phyloP scores from a whole-genome alignment of 139 green algal genomes.

The Tetradesmus lagerheimii region DNA sequence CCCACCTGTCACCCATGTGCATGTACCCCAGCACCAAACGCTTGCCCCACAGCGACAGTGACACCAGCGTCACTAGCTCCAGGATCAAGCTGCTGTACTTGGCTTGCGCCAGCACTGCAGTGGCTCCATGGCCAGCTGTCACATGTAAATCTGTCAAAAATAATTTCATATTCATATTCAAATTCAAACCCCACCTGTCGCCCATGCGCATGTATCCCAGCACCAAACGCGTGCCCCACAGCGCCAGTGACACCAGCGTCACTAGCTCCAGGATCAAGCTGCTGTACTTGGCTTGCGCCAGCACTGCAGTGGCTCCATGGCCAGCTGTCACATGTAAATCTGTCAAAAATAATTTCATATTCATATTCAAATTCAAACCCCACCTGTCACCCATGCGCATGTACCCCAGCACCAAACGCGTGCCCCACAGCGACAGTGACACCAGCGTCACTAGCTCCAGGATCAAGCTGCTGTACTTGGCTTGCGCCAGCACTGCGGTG shows the following conservation, averaged over 20 bases:
- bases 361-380: too few relatives aligned
- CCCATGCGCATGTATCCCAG: conserved; percentile 57
- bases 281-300: background rate
- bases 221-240: background rate
- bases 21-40: conserved; percentile 50
- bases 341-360: too few relatives aligned
- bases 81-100: background rate
- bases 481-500: conserved; percentile 30
- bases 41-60: background rate
- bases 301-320: too few relatives aligned
- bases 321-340: too few relatives aligned
- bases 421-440: conserved; percentile 1
- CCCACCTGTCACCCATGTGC: conserved; percentile 51
- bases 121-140: too few relatives aligned
- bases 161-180: too few relatives aligned
- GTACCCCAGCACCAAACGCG: conserved; percentile 55
- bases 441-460: background rate
- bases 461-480: conserved; percentile 11
- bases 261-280: background rate
- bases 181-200: conserved; percentile 29
- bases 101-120: too few relatives aligned
- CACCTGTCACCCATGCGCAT: conserved; percentile 58
- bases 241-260: background rate
- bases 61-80: background rate
- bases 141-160: too few relatives aligned